phyloP scores from a whole-genome alignment of 495 filamentous ascomycete species.

The Hyaloscypha hepaticicola region DNA sequence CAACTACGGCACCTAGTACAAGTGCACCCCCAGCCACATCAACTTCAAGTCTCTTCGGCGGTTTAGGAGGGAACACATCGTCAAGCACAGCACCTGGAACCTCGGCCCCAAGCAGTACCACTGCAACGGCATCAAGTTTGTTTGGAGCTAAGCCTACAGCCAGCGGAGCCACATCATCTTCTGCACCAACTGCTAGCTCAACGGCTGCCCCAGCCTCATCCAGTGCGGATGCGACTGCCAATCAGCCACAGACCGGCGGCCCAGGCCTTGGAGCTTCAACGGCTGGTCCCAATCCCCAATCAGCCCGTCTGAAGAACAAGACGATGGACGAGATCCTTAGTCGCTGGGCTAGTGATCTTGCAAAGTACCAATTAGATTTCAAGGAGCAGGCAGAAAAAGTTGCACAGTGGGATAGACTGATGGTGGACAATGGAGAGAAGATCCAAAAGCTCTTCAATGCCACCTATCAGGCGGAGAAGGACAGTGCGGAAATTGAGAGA shows the following conservation, averaged over 20 bases:
- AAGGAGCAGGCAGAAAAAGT: slow-evolving; percentile 83
- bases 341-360: slow-evolving; percentile 92
- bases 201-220: slow-evolving; percentile 25
- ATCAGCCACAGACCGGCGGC: not conserved
- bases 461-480: slow-evolving; percentile 88
- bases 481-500: slow-evolving; percentile 85
- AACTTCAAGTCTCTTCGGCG: slow-evolving; percentile 24
- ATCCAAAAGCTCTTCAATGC: slow-evolving; percentile 84
- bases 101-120: slow-evolving; percentile 18
- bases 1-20: slow-evolving; percentile 19
- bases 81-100: slow-evolving; percentile 7
- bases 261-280: slow-evolving; percentile 55
- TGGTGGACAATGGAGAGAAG: slow-evolving; percentile 90
- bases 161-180: not conserved
- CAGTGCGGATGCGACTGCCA: not conserved
- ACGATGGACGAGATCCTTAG: slow-evolving; percentile 99
- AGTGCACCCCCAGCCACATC: not conserved
- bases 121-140: slow-evolving; percentile 28
- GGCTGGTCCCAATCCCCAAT: slow-evolving; percentile 70
- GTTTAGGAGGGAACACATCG: not conserved
- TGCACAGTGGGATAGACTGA: slow-evolving; percentile 82
- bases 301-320: slow-evolving; percentile 92
- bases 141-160: slow-evolving; percentile 24
- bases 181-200: slow-evolving; percentile 27
- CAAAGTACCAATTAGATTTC: slow-evolving; percentile 95